phyloP scores from a whole-genome alignment of 1,139 yeast genomes.

The Lodderomyces beijingensis region DNA sequence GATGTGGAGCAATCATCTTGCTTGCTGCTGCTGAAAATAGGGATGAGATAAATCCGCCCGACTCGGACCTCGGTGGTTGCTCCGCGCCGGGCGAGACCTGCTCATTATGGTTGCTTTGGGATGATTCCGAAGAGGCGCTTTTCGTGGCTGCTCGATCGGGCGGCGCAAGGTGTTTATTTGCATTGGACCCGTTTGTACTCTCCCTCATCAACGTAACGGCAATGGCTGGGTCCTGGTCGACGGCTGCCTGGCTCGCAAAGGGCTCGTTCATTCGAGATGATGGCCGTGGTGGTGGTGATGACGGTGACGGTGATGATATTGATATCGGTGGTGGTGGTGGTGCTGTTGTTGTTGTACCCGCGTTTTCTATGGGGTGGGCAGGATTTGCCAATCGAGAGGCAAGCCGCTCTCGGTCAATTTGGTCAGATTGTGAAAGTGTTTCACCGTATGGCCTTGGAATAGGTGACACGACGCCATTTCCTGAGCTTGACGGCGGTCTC shows the following conservation, averaged over 20 bases:
- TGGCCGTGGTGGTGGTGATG: conserved; percentile 1
- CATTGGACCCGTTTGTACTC: background rate
- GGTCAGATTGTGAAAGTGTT: too few relatives aligned
- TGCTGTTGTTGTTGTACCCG: too few relatives aligned
- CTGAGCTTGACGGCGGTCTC: background rate
- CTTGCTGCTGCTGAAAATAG: conserved; percentile 27
- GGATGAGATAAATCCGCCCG: conserved; percentile 24
- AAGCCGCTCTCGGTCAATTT: too few relatives aligned
- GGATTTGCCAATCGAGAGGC: too few relatives aligned
- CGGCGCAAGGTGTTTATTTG: background rate
- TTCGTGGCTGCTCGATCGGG: background rate
- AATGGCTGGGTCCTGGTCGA: conserved; percentile 5
- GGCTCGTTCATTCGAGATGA: too few relatives aligned
- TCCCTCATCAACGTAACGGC: conserved; percentile 4
- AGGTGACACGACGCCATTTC: background rate
- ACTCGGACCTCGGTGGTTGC: conserved; percentile 9
- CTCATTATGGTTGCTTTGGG: too few relatives aligned
- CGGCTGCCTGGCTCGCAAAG: too few relatives aligned
- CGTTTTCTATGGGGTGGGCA: too few relatives aligned
- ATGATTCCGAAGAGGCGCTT: conserved; percentile 2
- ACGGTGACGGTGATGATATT: conserved; percentile 4
- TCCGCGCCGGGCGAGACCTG: conserved; percentile 1
- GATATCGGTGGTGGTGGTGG: conserved; percentile 3
- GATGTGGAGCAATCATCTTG: conserved; percentile 12
- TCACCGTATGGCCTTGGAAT: background rate